Evolutionary conservation across 495 filamentous ascomycete genomes (phyloP).

Genomic region (Tuber magnatum): DNA sequence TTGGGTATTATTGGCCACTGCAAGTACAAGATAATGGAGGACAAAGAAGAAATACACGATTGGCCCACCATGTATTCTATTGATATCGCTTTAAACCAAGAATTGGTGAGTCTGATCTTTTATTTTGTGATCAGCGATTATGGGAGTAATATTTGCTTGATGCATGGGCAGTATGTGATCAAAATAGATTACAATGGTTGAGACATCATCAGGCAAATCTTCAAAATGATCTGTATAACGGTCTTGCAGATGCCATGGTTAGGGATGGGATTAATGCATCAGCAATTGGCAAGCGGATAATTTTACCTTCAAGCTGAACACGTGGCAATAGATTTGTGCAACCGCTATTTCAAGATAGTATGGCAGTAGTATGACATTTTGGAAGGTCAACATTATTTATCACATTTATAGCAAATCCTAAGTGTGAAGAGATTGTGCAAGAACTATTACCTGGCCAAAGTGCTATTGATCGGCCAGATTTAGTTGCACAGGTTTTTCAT

Average conservation of each 20-base stretch:
- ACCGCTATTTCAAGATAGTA: background rate
- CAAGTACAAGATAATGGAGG: background rate
- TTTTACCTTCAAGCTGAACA: background rate
- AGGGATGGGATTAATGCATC: background rate
- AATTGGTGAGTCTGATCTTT: background rate
- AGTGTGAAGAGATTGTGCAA: background rate
- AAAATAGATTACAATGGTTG: background rate
- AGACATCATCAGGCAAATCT: background rate
- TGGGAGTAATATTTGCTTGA: background rate
- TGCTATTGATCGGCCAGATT: background rate
- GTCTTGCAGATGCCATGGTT: background rate
- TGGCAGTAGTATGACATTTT: background rate
- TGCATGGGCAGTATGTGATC: background rate
- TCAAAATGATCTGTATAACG: background rate
- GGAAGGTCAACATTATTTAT: background rate
- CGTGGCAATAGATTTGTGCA: background rate
- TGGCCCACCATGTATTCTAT: background rate
- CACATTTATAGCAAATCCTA: background rate
- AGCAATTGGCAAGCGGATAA: background rate
- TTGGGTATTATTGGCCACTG: background rate
- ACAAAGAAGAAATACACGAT: background rate
- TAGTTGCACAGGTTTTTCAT: background rate
- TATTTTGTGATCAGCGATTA: background rate
- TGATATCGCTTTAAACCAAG: background rate
- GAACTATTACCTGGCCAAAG: background rate